Conservation (phyloP, 2,329 filamentous ascomycete genomes). For the Blastomyces percursus region DNA sequence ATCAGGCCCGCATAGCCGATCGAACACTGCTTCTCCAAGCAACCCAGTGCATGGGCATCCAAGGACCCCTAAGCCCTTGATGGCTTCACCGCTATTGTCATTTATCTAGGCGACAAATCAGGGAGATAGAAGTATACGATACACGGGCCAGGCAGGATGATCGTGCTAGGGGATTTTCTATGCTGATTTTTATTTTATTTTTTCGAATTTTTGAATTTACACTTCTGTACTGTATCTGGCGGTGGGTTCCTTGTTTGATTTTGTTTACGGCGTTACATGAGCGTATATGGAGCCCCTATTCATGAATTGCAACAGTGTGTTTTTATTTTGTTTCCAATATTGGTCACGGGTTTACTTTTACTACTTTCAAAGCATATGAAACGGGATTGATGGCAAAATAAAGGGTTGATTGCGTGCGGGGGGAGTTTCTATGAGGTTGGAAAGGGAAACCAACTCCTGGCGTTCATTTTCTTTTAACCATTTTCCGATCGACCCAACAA, state of each 20-base stretch:
- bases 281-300: neutral
- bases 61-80: conserved; percentile 32
- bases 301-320: neutral
- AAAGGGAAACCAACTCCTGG: neutral
- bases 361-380: neutral
- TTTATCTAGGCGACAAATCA: neutral
- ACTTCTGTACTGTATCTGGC: neutral
- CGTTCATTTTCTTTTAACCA: neutral
- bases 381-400: neutral
- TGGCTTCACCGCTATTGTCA: conserved; percentile 27
- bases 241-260: neutral
- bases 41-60: conserved; percentile 30
- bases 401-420: neutral
- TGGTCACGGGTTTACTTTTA: neutral
- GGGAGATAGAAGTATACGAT: neutral
- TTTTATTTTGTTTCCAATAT: neutral
- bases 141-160: neutral
- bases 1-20: conserved; percentile 31
- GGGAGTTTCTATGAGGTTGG: neutral
- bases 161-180: neutral
- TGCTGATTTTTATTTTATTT: neutral
- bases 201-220: neutral
- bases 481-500: neutral
- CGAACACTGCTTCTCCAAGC: conserved; percentile 33
- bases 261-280: neutral